A percentile compares a stretch with the other conserved stretches of the same genome.
Conservation (phyloP, 1,284 basidiomycete species). For the Ustilago nuda region DNA sequence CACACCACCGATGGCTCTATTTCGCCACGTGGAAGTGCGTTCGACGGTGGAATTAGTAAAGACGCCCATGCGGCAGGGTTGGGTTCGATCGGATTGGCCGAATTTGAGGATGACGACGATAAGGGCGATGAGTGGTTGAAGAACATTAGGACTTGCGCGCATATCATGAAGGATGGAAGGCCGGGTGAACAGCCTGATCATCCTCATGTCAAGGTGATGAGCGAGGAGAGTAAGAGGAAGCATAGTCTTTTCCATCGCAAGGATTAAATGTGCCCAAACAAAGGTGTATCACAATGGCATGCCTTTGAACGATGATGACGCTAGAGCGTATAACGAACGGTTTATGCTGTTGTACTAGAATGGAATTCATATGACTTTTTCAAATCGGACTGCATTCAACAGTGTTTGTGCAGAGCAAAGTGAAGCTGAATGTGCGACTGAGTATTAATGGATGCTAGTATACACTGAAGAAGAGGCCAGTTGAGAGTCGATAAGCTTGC, state of each 20-base stretch:
- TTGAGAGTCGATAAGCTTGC: neutral
- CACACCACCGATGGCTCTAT: constrained; percentile 17
- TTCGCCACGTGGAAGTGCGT: constrained; percentile 24
- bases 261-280: constrained; percentile 19
- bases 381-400: constrained; percentile 5
- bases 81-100: constrained; percentile 47
- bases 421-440: neutral
- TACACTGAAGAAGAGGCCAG: neutral
- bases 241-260: constrained; percentile 63
- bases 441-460: neutral
- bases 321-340: neutral
- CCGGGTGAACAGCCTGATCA: constrained; percentile 62
- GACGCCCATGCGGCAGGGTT: constrained; percentile 50
- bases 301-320: neutral
- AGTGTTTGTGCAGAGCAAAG: neutral
- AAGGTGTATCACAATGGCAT: neutral
- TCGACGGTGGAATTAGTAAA: constrained; percentile 38
- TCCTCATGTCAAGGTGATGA: constrained; percentile 60
- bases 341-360: constrained; percentile 7
- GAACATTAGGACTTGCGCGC: constrained; percentile 67
- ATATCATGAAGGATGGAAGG: constrained; percentile 49
- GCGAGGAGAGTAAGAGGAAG: constrained; percentile 62
- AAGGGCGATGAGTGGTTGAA: constrained; percentile 70
- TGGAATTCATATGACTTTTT: constrained; percentile 10
- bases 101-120: constrained; percentile 69